Conservation (phyloP, 176 grass and related monocot genomes). For the Secale cereale region DNA sequence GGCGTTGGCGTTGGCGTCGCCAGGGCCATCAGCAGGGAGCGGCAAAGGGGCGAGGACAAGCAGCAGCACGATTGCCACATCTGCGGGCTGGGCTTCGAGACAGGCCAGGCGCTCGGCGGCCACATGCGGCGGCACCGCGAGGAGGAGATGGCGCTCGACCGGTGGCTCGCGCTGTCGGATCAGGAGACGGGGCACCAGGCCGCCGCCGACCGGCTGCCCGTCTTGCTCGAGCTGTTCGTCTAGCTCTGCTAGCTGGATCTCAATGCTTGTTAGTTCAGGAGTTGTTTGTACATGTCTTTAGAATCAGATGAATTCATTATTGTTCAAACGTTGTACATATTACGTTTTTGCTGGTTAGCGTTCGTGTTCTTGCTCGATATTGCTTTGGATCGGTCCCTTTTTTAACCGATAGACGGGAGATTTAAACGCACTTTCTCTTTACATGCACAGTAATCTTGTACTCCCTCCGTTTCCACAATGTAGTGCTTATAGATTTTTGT, state of each 20-base stretch:
- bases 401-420: neutral
- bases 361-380: neutral
- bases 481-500: neutral
- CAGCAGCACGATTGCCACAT: slow-evolving; percentile 44
- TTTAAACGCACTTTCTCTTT: neutral
- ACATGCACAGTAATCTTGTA: no score
- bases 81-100: slow-evolving; percentile 50
- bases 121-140: slow-evolving; percentile 72
- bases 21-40: slow-evolving; percentile 9
- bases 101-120: slow-evolving; percentile 57
- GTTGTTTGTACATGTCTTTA: neutral
- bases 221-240: slow-evolving; percentile 36
- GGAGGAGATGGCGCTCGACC: slow-evolving; percentile 7
- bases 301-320: neutral
- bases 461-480: no score
- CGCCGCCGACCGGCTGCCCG: neutral
- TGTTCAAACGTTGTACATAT: no score
- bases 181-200: neutral
- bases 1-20: slow-evolving; percentile 20
- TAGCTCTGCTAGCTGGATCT: neutral
- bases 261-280: neutral
- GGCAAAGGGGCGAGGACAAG: slow-evolving; percentile 3
- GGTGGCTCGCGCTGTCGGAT: slow-evolving; percentile 10
- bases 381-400: neutral
- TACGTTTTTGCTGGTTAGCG: neutral